Evolutionary conservation across 805 yeast species (phyloP), one percentile per base, ranked within the genome.

Genomic region (Starmerella bacillaris): DNA sequence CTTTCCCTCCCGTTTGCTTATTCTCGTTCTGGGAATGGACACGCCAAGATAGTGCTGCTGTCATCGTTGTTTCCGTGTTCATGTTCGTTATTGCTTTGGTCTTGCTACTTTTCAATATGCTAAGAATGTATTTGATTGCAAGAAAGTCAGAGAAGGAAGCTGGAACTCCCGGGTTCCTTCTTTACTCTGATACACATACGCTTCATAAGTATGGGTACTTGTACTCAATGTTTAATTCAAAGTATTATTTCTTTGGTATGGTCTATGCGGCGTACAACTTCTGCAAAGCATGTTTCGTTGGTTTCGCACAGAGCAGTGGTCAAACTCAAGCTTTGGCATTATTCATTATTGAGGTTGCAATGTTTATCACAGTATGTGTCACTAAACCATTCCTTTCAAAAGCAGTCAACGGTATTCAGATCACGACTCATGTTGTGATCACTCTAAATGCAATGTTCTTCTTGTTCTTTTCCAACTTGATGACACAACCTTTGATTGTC

Each of bases 1-100:
- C 92, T 0, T 82, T 79, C 55, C 72, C 92, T 3, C 92, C 83
- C 54, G 57, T 84, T 38, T 63, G 73, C 14, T 69, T 83, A 35
- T 64, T 84, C 38, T 73, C 93, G 8, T 62, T 83, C 36, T 84
- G 92, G 89, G 94, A 84, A 59, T 83, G 82, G 55, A 70, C 76
- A 5, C 66, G 65, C 48, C 59, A 67, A 35, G 94, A 84, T 50
- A 82, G 94, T 1, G 77, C 92, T 1, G 94, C 94, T 1, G 82
- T 84, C 21, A 70, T 84, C 38, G 83, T 80, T 4, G 58, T 80
- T 39, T 86, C 93, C 2, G 74, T 70, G 24, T 57, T 84, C 33
- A 73, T 79, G 54, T 59, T 84, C 27, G 32, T 80, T 1, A 57
- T 76, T 37, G 63, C 78, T 1, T 41, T 74, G 4, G 68, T 70